A percentile compares a stretch with the other conserved stretches of the same genome.
Evolutionary conservation across 768 basidiomycete species (phyloP).

Genomic region (Chalciporus sphaerocephalus): DNA sequence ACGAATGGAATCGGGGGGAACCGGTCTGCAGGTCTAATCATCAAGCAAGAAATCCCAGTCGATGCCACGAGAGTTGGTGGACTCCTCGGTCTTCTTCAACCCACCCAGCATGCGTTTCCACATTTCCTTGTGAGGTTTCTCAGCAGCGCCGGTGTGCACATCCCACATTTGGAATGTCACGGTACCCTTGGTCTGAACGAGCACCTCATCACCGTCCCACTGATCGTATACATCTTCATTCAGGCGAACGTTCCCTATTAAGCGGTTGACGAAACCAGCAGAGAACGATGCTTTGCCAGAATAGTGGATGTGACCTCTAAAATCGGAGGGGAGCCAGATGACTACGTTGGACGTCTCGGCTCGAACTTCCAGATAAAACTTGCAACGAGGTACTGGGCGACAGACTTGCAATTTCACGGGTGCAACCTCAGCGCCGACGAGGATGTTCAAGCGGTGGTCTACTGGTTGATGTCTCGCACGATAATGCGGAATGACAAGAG

Average conservation of each 20-base stretch:
- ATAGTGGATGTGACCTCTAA: conserved; percentile 61
- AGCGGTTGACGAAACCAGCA: conserved; percentile 68
- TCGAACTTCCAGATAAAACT: conserved; percentile 62
- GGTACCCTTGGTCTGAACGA: conserved; percentile 55
- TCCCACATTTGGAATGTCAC: conserved; percentile 81
- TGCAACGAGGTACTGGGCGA: conserved; percentile 48
- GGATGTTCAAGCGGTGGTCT: conserved; percentile 69
- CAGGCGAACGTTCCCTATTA: conserved; percentile 49
- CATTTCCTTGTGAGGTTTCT: conserved; percentile 57
- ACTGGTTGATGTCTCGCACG: conserved; percentile 71
- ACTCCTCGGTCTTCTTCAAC: conserved; percentile 48
- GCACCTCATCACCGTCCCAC: conserved; percentile 54
- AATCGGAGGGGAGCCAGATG: conserved; percentile 77
- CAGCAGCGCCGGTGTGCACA: conserved; percentile 58
- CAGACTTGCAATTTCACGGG: conserved; percentile 70
- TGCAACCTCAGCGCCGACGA: conserved; percentile 46
- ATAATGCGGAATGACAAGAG: conserved; percentile 72
- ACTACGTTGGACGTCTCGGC: conserved; percentile 67
- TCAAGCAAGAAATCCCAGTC: conserved; percentile 81
- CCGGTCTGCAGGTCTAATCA: conserved; percentile 41
- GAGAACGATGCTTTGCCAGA: conserved; percentile 55
- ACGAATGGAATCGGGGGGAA: conserved; percentile 6
- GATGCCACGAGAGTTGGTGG: conserved; percentile 35
- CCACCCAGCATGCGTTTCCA: conserved; percentile 62
- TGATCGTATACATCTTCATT: conserved; percentile 38